Conservation (phyloP, 1,139 yeast species). For the Geotrichum citri-aurantii region DNA sequence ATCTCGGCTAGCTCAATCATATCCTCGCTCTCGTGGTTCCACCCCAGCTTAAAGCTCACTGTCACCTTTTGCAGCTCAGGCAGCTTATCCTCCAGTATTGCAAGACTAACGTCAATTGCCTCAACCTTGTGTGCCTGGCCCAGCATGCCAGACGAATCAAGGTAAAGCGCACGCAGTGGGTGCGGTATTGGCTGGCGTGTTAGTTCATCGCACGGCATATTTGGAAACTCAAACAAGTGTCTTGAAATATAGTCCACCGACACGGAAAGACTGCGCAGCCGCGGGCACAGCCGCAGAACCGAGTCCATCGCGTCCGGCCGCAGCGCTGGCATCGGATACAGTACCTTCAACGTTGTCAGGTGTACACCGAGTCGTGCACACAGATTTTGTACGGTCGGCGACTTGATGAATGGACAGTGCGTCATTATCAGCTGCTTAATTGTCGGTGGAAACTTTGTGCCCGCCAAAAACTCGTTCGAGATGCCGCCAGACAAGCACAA, state of each 20-base stretch:
- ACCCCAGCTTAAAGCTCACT: conserved; percentile 74
- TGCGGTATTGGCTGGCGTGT: conserved; percentile 34
- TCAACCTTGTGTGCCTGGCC: conserved; percentile 80
- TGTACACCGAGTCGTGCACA: conserved; percentile 60
- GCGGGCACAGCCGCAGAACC: conserved; percentile 70
- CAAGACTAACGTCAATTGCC: conserved; percentile 83
- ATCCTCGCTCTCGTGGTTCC: conserved; percentile 74
- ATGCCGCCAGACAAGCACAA: conserved; percentile 85
- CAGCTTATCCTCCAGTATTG: conserved; percentile 69
- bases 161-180: conserved; percentile 59
- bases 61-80: conserved; percentile 60
- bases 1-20: conserved; percentile 52
- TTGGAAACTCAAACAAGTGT: conserved; percentile 33
- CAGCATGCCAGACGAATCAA: conserved; percentile 82
- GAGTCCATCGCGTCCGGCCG: conserved; percentile 65
- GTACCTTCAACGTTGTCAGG: conserved; percentile 56
- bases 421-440: conserved; percentile 71
- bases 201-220: conserved; percentile 26
- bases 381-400: conserved; percentile 54
- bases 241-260: conserved; percentile 77
- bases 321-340: conserved; percentile 85
- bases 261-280: conserved; percentile 54
- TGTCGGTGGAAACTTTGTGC: conserved; percentile 63
- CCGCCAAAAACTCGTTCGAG: conserved; percentile 66
- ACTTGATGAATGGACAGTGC: conserved; percentile 72